Evolutionary conservation across 768 basidiomycete genomes (phyloP).

Genomic region (Mrakia frigida): DNA sequence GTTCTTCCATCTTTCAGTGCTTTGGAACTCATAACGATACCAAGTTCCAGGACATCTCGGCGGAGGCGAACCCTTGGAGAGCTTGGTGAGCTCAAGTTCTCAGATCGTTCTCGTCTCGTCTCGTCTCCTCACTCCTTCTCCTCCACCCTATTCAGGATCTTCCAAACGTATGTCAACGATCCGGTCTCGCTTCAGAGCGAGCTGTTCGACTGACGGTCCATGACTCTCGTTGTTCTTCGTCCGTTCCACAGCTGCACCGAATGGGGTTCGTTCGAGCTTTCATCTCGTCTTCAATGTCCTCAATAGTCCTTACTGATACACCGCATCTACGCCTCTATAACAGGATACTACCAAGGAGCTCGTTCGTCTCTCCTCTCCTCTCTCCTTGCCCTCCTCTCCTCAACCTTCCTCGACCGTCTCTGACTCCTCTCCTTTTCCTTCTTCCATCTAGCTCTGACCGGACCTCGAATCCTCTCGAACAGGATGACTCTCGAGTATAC

Average conservation of each 20-base stretch:
- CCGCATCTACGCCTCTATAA: neutral
- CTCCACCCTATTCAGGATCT: neutral
- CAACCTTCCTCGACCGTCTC: neutral
- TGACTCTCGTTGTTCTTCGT: neutral
- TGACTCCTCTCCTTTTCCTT: neutral
- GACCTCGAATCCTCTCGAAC: conserved; percentile 73
- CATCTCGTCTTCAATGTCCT: neutral
- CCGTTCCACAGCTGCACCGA: conserved; percentile 62
- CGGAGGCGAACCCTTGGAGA: conserved; percentile 68
- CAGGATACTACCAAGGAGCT: conserved; percentile 60
- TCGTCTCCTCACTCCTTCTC: conserved; percentile 47
- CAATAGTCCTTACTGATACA: neutral
- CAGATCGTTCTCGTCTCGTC: neutral
- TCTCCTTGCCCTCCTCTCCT: too few relatives aligned
- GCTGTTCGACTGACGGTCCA: neutral
- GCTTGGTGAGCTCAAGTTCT: conserved; percentile 53
- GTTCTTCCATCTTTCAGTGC: conserved; percentile 52
- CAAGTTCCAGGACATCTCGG: conserved; percentile 57
- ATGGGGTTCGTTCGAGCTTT: conserved; percentile 57
- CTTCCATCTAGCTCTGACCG: conserved; percentile 48
- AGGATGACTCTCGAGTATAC: conserved; percentile 67
- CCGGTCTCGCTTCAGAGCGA: neutral
- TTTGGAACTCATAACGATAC: conserved; percentile 75
- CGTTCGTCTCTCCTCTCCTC: neutral
- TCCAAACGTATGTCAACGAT: conserved; percentile 7